A percentile compares a stretch with the other conserved stretches of the same genome.
Evolutionary conservation across 2,329 filamentous ascomycete species (phyloP).

Genomic region (Aspergillus clavatus): DNA sequence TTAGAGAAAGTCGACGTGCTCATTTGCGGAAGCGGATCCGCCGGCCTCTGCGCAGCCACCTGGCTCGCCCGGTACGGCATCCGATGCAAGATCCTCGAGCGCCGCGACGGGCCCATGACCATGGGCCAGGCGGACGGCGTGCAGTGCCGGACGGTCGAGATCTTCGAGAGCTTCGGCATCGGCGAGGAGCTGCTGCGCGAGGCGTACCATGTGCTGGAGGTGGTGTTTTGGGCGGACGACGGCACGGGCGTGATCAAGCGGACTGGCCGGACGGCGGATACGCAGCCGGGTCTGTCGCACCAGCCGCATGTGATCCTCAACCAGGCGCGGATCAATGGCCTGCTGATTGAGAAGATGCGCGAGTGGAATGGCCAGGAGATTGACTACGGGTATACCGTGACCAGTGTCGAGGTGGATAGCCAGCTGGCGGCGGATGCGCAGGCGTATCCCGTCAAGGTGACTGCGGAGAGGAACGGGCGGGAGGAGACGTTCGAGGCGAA

Average conservation of each 20-base stretch:
- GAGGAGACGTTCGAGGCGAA: constrained; percentile 44
- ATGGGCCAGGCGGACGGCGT: constrained; percentile 62
- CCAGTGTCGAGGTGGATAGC: constrained; percentile 48
- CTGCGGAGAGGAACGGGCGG: constrained; percentile 38
- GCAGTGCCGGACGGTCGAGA: constrained; percentile 57
- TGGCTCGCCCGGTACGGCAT: constrained; percentile 59
- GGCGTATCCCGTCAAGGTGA: constrained; percentile 45
- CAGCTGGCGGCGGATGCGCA: constrained; percentile 31
- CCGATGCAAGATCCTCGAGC: constrained; percentile 55
- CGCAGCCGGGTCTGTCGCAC: constrained; percentile 49
- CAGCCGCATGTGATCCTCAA: constrained; percentile 55
- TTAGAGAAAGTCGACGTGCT: constrained; percentile 47
- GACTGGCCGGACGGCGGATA: constrained; percentile 50
- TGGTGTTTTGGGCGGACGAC: constrained; percentile 52
- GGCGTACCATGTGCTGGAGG: constrained; percentile 55
- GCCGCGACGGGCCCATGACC: constrained; percentile 49
- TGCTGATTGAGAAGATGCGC: constrained; percentile 51
- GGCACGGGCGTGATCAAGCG: constrained; percentile 41
- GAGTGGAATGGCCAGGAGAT: constrained; percentile 42
- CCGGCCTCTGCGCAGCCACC: constrained; percentile 56
- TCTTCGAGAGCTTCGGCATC: constrained; percentile 57
- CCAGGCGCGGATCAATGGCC: constrained; percentile 51
- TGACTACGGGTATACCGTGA: constrained; percentile 53
- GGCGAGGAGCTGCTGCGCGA: constrained; percentile 52
- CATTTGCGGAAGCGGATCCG: constrained; percentile 58